Base-by-base conservation (phyloP, 2,329 filamentous ascomycete genomes). In the Aspergillus sp. region DNA sequence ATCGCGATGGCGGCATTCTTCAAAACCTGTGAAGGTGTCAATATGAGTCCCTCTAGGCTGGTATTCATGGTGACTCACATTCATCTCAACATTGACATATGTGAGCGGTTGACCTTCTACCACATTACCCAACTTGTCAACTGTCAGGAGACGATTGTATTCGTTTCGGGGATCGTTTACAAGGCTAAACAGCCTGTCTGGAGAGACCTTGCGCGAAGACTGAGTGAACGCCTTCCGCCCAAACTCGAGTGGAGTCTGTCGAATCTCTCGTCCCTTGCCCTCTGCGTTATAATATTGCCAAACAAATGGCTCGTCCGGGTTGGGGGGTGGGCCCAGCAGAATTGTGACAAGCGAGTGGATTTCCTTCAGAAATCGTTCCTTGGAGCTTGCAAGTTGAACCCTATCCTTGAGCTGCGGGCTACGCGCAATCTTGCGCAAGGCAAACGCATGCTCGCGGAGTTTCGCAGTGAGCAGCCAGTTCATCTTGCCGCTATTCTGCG, bases 121-220 rank as follows among this genome's bases (percentile, higher is more conserved):
- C 6, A 96, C 83, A 68, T 96, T 96, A 19, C 91, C 91, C 2
- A 96, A 85, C 25, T 89, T 82, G 64, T 88, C 83, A 6, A 96
- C 91, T 3, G 88, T 91, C 60, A 96, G 79, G 5, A 90, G 84
- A 2, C 84, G 84, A 62, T 88, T 82, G 61, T 89, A 89, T 35
- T 85, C 80, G 73, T 96, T 90, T 9, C 92, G 85, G 5, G 92
- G 92, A 71, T 96, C 92, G 70, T 96, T 88, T 49, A 96, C 90
- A 1, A 96, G 83, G 35, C 89, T 93, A 66, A 96, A 88, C 75
- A 93, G 23, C 11, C 58, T 33, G 1, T 56, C 49, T 0, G 62
- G 64, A 3, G 21, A 47, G 35, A 48, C n/a, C 9, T 19, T 54
- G 21, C 35, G 52, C 19, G 51, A 37, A 8, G 23, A 31, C 19